Conservation (phyloP, 2,329 filamentous ascomycete genomes). For the Stenocarpella maydis region DNA sequence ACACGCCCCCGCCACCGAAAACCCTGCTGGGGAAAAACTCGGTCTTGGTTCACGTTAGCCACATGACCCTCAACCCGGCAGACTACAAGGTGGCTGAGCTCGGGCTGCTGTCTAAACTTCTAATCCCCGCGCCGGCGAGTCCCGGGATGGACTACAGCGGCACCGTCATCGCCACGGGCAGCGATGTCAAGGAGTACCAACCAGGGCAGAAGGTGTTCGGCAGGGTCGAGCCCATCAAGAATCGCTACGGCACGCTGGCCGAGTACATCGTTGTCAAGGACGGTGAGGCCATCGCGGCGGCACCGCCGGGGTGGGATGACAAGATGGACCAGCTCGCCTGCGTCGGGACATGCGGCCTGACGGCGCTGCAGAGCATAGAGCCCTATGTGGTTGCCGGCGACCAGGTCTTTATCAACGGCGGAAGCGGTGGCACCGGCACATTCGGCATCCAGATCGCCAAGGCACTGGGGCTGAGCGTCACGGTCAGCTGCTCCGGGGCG, state of each 20-base stretch:
- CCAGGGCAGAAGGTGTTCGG: slow-evolving; percentile 58
- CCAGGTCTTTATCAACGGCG: slow-evolving; percentile 71
- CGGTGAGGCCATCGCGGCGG: slow-evolving; percentile 42
- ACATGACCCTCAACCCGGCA: slow-evolving; percentile 65
- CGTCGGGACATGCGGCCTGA: slow-evolving; percentile 54
- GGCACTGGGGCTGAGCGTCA: slow-evolving; percentile 65
- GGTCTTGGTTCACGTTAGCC: slow-evolving; percentile 63
- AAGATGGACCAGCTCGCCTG: slow-evolving; percentile 50
- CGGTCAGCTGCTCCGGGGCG: slow-evolving; percentile 62
- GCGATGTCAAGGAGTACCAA: slow-evolving; percentile 43
- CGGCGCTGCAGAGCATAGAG: slow-evolving; percentile 58
- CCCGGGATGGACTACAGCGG: slow-evolving; percentile 61
- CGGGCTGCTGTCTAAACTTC: slow-evolving; percentile 49
- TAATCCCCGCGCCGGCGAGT: slow-evolving; percentile 52
- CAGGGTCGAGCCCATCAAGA: slow-evolving; percentile 37
- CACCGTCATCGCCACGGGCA: slow-evolving; percentile 48
- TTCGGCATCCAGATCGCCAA: slow-evolving; percentile 72
- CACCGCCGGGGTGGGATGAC: slow-evolving; percentile 53
- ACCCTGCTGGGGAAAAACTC: slow-evolving; percentile 49
- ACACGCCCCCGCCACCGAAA: slow-evolving; percentile 51
- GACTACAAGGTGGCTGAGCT: slow-evolving; percentile 70
- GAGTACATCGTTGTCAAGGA: slow-evolving; percentile 48
- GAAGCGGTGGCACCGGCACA: slow-evolving; percentile 67
- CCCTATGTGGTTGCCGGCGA: slow-evolving; percentile 51
- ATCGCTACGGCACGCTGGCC: slow-evolving; percentile 44